These are phyloP conservation scores for Didymella arachidicola DNA, from an alignment of 2,329 filamentous ascomycete genomes.

Conservation along the genomic window DNA sequence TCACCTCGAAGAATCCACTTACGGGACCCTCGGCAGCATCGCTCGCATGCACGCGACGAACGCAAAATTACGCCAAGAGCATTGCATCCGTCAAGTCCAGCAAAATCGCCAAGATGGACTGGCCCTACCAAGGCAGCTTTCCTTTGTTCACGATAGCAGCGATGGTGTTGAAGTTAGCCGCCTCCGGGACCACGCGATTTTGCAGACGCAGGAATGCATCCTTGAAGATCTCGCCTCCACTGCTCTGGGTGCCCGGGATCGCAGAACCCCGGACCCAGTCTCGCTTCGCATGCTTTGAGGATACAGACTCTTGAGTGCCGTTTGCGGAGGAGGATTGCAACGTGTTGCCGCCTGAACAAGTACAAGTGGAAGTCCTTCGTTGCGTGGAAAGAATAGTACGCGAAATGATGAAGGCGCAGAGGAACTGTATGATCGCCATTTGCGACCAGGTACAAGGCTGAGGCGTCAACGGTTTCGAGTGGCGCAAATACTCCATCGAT, in stretches of 20 bases:
- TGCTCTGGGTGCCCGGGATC: constrained; percentile 6
- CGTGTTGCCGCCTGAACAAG: neutral
- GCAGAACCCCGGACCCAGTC: constrained; percentile 1
- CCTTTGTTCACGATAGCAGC: constrained; percentile 5
- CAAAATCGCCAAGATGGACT: neutral
- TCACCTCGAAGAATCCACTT: neutral
- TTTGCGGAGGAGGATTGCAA: constrained; percentile 1
- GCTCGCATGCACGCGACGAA: neutral
- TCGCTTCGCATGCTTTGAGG: constrained; percentile 8
- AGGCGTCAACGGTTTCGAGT: constrained; percentile 15
- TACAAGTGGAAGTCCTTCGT: neutral
- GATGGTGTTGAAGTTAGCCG: constrained; percentile 8
- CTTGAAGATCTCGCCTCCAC: constrained; percentile 14
- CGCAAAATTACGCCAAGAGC: neutral
- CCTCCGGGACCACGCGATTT: neutral
- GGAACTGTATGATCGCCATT: neutral
- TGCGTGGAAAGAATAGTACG: neutral
- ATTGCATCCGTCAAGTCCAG: neutral
- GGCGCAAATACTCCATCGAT: constrained; percentile 3
- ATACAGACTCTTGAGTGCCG: neutral
- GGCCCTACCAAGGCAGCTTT: neutral
- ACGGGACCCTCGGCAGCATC: neutral
- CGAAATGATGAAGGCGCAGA: neutral
- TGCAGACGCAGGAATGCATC: constrained; percentile 6
- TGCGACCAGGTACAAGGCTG: constrained; percentile 4